Evolutionary conservation across 2,329 filamentous ascomycete genomes (phyloP), one percentile per base, ranked within the genome.

Genomic region (Diaporthe sp.): DNA sequence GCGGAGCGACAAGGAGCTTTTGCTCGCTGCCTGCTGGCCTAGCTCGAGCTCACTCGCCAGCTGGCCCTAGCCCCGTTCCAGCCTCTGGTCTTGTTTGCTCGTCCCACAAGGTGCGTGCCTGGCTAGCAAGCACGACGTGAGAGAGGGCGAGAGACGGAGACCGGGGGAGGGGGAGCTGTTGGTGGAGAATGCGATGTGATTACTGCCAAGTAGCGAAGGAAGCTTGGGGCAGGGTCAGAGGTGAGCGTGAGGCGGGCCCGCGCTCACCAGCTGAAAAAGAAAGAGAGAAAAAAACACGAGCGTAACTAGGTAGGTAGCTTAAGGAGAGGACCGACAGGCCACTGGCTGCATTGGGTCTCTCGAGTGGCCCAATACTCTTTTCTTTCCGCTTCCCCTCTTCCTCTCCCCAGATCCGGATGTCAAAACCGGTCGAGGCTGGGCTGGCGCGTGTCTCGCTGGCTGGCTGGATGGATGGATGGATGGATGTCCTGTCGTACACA

Each of bases 171-270:
- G 3, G 3, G 9, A 31, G 31, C 31, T 31, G 9, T 28, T 55
- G 44, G 44, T 37, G 63, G 42, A 67, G 42, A 49, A 39, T 22
- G 57, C 12, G 57, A n/a, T 53, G 65, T 68, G 63, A 68, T 68
- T 39, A 53, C 65, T 53, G 65, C 65, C 65, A 68, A 68, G 65
- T 53, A 53, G 65, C 47, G 47, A 53, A 68, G 47, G 65, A 53
- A 68, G 47, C 47, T 53, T 68, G 65, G 65, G 65, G 47, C 65
- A 53, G 22, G 44, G 28, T 13, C 20, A 28, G 8, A 37, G 63
- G 63, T 44, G 63, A 68, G 63, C 9, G 44, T n/a, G 13, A 34
- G 47, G 44, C 15, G 2, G 31, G 31, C 15, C 31, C 17, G 31
- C 12, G 65, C 65, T 68, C 65, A 8, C 12, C 28, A 68, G 65